A percentile compares a stretch with the other conserved stretches of the same genome.
These are phyloP conservation scores for Rhododendron ovatum DNA, from an alignment of 148 eudicot genomes.

Conservation along the genomic window DNA sequence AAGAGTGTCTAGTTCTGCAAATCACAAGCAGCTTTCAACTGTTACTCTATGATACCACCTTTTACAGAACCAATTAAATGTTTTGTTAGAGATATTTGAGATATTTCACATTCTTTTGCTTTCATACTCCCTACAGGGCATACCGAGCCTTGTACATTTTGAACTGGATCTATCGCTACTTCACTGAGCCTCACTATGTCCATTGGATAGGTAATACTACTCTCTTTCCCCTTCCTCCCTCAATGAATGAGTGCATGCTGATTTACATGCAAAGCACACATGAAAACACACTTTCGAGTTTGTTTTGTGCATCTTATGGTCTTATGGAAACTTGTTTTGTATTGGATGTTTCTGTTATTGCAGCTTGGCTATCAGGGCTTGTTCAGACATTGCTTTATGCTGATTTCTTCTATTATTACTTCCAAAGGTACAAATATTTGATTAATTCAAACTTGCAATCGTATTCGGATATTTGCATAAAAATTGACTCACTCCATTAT, in stretches of 20 bases:
- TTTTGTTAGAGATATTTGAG: background rate
- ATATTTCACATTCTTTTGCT: background rate
- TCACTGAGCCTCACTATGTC: slow-evolving; percentile 88
- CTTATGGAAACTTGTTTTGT: background rate
- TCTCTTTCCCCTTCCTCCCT: slow-evolving; percentile 11
- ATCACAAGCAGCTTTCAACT: background rate
- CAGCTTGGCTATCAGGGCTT: slow-evolving; percentile 89
- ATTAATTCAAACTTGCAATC: background rate
- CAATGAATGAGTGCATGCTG: background rate
- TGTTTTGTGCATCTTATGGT: background rate
- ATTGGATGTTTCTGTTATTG: slow-evolving; percentile 15
- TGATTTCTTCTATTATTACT: slow-evolving; percentile 97
- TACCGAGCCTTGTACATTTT: slow-evolving; percentile 82
- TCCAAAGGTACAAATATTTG: slow-evolving; percentile 59
- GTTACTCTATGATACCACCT: background rate
- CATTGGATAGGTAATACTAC: slow-evolving; percentile 82
- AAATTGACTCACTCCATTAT: background rate
- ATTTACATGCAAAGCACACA: background rate
- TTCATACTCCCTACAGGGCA: slow-evolving; percentile 52
- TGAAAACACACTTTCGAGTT: background rate
- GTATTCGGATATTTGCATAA: too few species aligned
- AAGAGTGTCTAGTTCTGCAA: background rate
- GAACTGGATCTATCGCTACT: slow-evolving; percentile 95
- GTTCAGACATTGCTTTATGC: slow-evolving; percentile 87
- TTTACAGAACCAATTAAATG: background rate